These are phyloP conservation scores for Leptodermis oblonga DNA, from an alignment of 257 asterid genomes.

Conservation along the genomic window DNA sequence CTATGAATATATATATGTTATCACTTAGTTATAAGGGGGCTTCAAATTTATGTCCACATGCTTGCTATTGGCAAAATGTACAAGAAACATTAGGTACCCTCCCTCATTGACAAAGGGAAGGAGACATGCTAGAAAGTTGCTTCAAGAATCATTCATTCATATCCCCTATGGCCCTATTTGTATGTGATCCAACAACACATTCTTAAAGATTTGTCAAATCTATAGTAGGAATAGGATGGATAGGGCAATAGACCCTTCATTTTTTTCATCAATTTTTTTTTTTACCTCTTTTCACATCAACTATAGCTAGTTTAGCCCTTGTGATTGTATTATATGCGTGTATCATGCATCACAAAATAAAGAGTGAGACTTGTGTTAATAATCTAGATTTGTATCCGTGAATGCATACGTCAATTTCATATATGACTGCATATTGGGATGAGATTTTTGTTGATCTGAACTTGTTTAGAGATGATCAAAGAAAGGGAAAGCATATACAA, in stretches of 20 bases:
- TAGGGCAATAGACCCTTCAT: slow-evolving; percentile 1
- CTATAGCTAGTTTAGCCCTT: neutral
- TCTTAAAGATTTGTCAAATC: slow-evolving; percentile 15
- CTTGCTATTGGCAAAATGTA: slow-evolving; percentile 27
- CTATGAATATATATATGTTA: too few relatives aligned
- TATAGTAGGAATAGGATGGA: too few relatives aligned
- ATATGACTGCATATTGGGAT: too few relatives aligned
- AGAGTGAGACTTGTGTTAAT: too few relatives aligned
- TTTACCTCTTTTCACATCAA: neutral
- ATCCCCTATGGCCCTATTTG: slow-evolving; percentile 9
- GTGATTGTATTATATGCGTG: too few relatives aligned
- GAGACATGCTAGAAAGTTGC: slow-evolving; percentile 30
- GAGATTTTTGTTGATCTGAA: too few relatives aligned
- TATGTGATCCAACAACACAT: slow-evolving; percentile 12
- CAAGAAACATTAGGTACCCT: slow-evolving; percentile 29
- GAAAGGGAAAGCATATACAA: slow-evolving; percentile 11
- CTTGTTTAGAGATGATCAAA: too few relatives aligned
- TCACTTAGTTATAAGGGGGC: too few relatives aligned
- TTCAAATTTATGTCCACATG: slow-evolving; percentile 37
- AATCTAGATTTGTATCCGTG: too few relatives aligned
- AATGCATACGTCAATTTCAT: too few relatives aligned
- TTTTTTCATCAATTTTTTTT: neutral
- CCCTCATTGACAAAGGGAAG: slow-evolving; percentile 31
- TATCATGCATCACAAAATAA: too few relatives aligned
- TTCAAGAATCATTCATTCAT: slow-evolving; percentile 3